Conservation (phyloP, 2,329 filamentous ascomycete species). For the Fusarium cicatricum region DNA sequence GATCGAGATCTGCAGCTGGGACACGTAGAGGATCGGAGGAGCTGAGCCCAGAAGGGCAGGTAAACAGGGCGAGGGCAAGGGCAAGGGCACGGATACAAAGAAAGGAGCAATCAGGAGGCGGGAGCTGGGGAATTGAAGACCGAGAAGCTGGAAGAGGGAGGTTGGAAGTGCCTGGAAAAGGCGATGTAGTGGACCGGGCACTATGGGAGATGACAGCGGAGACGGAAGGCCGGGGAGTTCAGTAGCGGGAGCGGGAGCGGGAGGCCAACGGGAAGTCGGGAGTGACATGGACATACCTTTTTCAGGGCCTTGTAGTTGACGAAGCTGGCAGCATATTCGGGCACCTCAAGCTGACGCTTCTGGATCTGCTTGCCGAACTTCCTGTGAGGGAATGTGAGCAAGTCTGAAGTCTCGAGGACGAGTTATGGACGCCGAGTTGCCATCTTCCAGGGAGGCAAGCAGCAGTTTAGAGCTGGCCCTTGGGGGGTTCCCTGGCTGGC, state of each 20-base stretch:
- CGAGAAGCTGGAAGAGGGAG: conserved; percentile 9
- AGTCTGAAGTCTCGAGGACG: conserved; percentile 5
- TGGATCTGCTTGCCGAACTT: conserved; percentile 99
- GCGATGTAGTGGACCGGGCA: conserved; percentile 23
- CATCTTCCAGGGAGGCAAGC: conserved; percentile 3
- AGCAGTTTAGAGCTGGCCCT: conserved; percentile 6
- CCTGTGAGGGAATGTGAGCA: conserved; percentile 61
- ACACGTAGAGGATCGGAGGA: conserved; percentile 16
- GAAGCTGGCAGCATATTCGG: conserved; percentile 98
- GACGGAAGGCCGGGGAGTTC: conserved; percentile 25
- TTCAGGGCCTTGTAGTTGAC: conserved; percentile 99
- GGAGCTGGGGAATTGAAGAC: conserved; percentile 14
- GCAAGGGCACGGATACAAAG: conserved; percentile 5
- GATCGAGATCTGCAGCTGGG: conserved; percentile 24
- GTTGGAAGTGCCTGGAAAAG: conserved; percentile 16
- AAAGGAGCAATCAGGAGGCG: conserved; percentile 7
- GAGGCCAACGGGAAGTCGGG: conserved; percentile 22
- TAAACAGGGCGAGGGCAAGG: conserved; percentile 9
- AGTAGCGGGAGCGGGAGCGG: conserved; percentile 31
- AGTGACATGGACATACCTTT: conserved; percentile 70
- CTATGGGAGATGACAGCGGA: conserved; percentile 38
- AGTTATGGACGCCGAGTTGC: neutral
- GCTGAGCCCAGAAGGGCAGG: conserved; percentile 8
- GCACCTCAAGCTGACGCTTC: conserved; percentile 97
- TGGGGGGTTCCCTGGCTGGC: conserved; percentile 6